Conservation (phyloP, 345 rosid genomes). For the Chamaenerion angustifolium region DNA sequence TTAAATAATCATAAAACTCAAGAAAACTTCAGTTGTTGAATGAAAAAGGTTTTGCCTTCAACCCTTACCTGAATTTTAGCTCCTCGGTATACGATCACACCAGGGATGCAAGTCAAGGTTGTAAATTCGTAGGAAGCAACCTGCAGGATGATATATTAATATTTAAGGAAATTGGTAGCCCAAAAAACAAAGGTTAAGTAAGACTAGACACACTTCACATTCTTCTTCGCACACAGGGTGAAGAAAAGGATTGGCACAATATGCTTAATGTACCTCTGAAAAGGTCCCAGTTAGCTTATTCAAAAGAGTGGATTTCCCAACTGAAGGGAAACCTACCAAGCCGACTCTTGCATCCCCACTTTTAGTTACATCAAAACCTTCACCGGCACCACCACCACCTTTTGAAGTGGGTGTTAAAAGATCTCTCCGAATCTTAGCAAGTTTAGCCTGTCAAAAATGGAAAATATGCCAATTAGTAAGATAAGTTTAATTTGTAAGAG, state of each 20-base stretch:
- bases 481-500: background rate
- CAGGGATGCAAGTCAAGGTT: slow-evolving; percentile 93
- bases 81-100: slow-evolving; percentile 83
- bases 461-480: background rate
- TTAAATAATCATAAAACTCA: background rate
- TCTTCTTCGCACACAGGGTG: background rate
- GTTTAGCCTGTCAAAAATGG: slow-evolving; percentile 50
- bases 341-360: slow-evolving; percentile 98
- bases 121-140: slow-evolving; percentile 99
- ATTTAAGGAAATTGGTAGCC: background rate
- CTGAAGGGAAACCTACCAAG: slow-evolving; percentile 88
- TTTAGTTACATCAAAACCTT: slow-evolving; percentile 96
- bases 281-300: slow-evolving; percentile 89
- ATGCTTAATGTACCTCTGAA: slow-evolving; percentile 53
- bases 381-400: slow-evolving; percentile 83
- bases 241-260: background rate
- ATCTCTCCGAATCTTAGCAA: slow-evolving; percentile 87
- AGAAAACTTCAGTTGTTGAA: background rate
- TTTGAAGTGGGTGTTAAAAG: slow-evolving; percentile 79
- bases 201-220: too few species aligned
- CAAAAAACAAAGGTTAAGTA: background rate
- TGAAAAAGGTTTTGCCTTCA: background rate
- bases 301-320: slow-evolving; percentile 95
- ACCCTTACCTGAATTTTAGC: slow-evolving; percentile 83
- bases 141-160: slow-evolving; percentile 26